These are phyloP conservation scores for Sonneratia caseolaris DNA, from an alignment of 345 rosid genomes.

Conservation along the genomic window DNA sequence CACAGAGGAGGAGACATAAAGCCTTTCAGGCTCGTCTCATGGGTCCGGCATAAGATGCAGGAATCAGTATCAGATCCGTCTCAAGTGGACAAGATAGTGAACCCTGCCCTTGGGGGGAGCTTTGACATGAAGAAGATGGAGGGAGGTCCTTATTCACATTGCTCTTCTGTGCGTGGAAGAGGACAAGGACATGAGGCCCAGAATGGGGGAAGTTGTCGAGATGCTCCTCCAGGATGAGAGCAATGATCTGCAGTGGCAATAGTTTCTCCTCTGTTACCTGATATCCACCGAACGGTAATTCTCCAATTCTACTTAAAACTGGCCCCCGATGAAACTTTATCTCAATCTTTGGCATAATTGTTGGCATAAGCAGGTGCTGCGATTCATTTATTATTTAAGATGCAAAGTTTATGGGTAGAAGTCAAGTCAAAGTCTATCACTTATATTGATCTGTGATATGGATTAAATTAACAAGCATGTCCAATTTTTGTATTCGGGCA, in stretches of 20 bases:
- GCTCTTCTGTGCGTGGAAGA: slow-evolving; percentile 26
- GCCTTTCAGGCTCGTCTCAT: slow-evolving; percentile 14
- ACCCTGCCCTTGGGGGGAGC: slow-evolving; percentile 6
- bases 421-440: too few species aligned
- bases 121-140: slow-evolving; percentile 11
- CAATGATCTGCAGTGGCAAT: background rate
- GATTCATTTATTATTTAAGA: too few species aligned
- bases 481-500: too few species aligned
- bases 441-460: too few species aligned
- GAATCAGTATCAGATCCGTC: background rate
- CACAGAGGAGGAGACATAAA: slow-evolving; percentile 3
- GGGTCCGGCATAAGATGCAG: slow-evolving; percentile 17
- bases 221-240: slow-evolving; percentile 10
- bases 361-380: too few species aligned
- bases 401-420: too few species aligned
- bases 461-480: too few species aligned
- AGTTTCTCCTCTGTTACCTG: too few species aligned
- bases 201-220: slow-evolving; percentile 23
- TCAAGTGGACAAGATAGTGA: slow-evolving; percentile 14
- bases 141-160: slow-evolving; percentile 7
- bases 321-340: too few species aligned
- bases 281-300: too few species aligned
- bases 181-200: slow-evolving; percentile 23
- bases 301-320: too few species aligned
- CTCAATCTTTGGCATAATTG: too few species aligned